Evolutionary conservation across 495 filamentous ascomycete species (phyloP), one percentile per base, ranked within the genome.

Genomic region (Annulohypoxylon maeteangense): DNA sequence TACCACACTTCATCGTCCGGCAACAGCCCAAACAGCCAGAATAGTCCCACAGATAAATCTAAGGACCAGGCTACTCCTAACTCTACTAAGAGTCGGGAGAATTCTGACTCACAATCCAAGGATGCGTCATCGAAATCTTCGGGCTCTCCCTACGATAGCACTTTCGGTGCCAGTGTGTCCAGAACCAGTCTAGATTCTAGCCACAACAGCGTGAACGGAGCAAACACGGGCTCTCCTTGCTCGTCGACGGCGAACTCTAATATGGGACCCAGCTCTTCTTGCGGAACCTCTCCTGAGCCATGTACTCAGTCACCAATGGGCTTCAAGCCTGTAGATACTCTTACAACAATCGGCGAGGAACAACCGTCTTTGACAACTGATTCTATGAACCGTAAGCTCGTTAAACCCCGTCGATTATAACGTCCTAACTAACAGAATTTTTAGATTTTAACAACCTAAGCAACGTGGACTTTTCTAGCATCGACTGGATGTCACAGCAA

Each of bases 401-500:
- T 31, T 12, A 53, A 12, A 45, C 5, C 16, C 40, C 18, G n/a
- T 7, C 59, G 65, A 22, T 47, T 31, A 25, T 36, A 68, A 44
- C 42, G 10, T 16, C 12, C 20, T 27, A 36, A 54, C 67, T 77
- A 63, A 77, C 40, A 34, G 16, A 12, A 18, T 32, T 2, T 27
- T 16, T 47, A 82, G 81, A 78, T 38, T 75, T 81, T 23, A 74
- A 77, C 40, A 77, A 80, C 62, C 62, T 79, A 40, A 59, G 44
- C 75, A 73, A 76, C 47, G 71, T 82, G 42, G 81, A 83, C 51
- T 75, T 81, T 62, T 79, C 75, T 67, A 78, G 76, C 66, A 82
- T 97, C 53, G 92, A 94, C 72, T 94, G 91, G 87, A 78, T 97
- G 65, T 88, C 92, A 8, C 88, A 92, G 73, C 92, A 97, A 77